These are phyloP conservation scores for Rosa rugosa DNA, from an alignment of 306 rosid genomes.

Conservation along the genomic window DNA sequence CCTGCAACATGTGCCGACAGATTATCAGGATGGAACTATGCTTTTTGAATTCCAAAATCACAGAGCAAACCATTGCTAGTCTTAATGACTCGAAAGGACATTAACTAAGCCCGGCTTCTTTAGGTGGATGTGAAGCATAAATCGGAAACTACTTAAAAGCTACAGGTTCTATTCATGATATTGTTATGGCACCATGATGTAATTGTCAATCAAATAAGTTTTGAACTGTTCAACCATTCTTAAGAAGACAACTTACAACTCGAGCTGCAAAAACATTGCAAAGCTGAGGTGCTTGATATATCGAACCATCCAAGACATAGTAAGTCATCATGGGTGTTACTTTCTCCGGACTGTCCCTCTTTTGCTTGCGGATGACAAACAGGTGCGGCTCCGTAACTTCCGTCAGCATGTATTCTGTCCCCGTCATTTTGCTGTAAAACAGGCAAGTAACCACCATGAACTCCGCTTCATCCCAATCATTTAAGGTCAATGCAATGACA, in stretches of 20 bases:
- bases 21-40: slow-evolving; percentile 28
- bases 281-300: slow-evolving; percentile 91
- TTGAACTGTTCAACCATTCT: background rate
- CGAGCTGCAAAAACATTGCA: slow-evolving; percentile 91
- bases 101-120: slow-evolving; percentile 9
- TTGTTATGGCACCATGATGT: background rate
- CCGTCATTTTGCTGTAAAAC: slow-evolving; percentile 70
- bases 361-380: slow-evolving; percentile 79
- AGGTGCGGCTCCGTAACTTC: slow-evolving; percentile 88
- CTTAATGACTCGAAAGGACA: background rate
- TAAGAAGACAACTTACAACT: slow-evolving; percentile 45
- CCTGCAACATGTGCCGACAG: slow-evolving; percentile 46
- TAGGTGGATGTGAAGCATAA: background rate
- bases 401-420: slow-evolving; percentile 64
- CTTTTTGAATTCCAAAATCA: background rate
- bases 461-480: slow-evolving; percentile 12
- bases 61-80: background rate
- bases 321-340: slow-evolving; percentile 83
- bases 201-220: background rate
- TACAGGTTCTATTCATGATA: slow-evolving; percentile 6
- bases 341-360: slow-evolving; percentile 89
- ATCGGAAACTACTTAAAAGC: background rate
- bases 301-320: slow-evolving; percentile 84
- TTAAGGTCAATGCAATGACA: background rate
- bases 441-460: slow-evolving; percentile 19